Conservation (phyloP, 2,329 filamentous ascomycete genomes). For the Lasiodiplodia hormozganensis region DNA sequence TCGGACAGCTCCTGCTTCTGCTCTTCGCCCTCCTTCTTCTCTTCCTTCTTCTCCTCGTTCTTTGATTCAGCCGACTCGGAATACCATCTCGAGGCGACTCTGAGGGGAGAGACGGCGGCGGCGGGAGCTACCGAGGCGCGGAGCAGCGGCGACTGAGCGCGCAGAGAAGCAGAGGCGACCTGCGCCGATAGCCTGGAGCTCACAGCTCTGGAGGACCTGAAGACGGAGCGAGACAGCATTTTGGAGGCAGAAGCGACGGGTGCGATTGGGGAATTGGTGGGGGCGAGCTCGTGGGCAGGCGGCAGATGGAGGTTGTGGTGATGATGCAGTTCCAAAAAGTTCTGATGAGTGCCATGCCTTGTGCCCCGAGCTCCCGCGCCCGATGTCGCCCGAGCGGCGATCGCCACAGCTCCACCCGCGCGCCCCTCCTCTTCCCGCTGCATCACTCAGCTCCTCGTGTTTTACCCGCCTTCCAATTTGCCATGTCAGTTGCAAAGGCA, state of each 20-base stretch:
- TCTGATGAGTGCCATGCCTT: slow-evolving; percentile 13
- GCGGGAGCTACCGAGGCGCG: slow-evolving; percentile 36
- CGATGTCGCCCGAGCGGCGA: slow-evolving; percentile 25
- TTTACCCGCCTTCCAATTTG: background rate
- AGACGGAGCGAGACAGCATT: slow-evolving; percentile 60
- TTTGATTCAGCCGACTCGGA: slow-evolving; percentile 52
- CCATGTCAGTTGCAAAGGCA: background rate
- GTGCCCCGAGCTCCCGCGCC: slow-evolving; percentile 14
- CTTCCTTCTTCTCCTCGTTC: slow-evolving; percentile 50
- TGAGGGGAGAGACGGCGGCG: slow-evolving; percentile 30
- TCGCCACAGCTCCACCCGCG: background rate
- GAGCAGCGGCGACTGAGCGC: slow-evolving; percentile 38
- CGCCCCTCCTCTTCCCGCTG: background rate
- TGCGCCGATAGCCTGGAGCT: slow-evolving; percentile 36
- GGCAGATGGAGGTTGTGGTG: background rate
- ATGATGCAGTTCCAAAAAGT: slow-evolving; percentile 26
- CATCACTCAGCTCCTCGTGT: background rate
- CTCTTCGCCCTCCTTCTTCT: slow-evolving; percentile 44
- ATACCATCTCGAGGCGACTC: slow-evolving; percentile 51
- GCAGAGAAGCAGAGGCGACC: slow-evolving; percentile 48
- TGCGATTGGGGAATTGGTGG: background rate
- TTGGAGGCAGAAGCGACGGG: slow-evolving; percentile 28
- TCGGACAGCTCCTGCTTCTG: slow-evolving; percentile 56
- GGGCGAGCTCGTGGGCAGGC: background rate
- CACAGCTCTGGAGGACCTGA: slow-evolving; percentile 54